Evolutionary conservation across 768 basidiomycete genomes (phyloP).

Genomic region (Amyloporia xantha): DNA sequence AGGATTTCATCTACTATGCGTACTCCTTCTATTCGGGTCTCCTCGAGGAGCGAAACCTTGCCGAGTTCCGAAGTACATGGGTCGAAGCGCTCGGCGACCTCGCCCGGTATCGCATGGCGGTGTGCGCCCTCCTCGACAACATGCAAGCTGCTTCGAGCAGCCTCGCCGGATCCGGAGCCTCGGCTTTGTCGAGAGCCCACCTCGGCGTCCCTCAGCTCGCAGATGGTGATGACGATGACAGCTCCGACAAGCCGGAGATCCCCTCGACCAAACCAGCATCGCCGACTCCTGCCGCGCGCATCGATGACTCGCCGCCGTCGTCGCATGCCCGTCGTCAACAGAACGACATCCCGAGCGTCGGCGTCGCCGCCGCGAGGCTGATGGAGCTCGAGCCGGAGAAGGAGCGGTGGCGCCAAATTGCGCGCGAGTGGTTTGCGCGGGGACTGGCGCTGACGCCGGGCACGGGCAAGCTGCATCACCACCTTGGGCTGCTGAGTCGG

Average conservation of each 20-base stretch:
- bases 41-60: slow-evolving; percentile 72
- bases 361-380: slow-evolving; percentile 71
- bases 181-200: slow-evolving; percentile 25
- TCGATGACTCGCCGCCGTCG: slow-evolving; percentile 26
- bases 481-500: slow-evolving; percentile 80
- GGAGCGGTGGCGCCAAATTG: slow-evolving; percentile 85
- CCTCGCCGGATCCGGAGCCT: slow-evolving; percentile 53
- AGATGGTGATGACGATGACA: slow-evolving; percentile 7
- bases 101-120: slow-evolving; percentile 90
- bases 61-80: slow-evolving; percentile 75
- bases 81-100: slow-evolving; percentile 96
- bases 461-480: slow-evolving; percentile 92
- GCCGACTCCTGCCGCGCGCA: slow-evolving; percentile 19
- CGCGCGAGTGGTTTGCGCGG: slow-evolving; percentile 87
- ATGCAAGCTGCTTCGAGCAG: slow-evolving; percentile 29
- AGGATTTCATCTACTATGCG: slow-evolving; percentile 89
- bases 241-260: slow-evolving; percentile 9
- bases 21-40: slow-evolving; percentile 92
- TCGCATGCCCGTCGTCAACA: slow-evolving; percentile 5
- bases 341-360: slow-evolving; percentile 57
- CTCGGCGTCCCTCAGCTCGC: slow-evolving; percentile 21
- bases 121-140: slow-evolving; percentile 76
- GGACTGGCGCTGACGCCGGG: slow-evolving; percentile 88
- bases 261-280: slow-evolving; percentile 15
- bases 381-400: slow-evolving; percentile 87